Conservation (phyloP, 495 filamentous ascomycete species). For the Hyaloscypha bicolor region DNA sequence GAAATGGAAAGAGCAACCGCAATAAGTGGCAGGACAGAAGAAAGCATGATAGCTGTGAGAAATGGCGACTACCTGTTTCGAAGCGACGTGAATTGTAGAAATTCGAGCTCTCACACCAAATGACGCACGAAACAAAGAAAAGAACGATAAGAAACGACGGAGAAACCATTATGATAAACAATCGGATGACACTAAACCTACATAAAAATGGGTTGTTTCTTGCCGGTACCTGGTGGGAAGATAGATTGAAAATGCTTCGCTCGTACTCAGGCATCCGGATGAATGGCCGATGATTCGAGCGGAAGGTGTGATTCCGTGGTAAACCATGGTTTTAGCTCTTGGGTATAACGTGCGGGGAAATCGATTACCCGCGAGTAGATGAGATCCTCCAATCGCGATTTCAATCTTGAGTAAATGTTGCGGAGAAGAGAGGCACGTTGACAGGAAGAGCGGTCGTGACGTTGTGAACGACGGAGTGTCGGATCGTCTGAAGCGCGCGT, state of each 20-base stretch:
- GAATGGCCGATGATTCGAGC: neutral
- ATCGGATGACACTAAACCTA: neutral
- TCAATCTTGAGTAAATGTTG: neutral
- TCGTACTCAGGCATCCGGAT: conserved; percentile 12
- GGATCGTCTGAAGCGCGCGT: conserved; percentile 6
- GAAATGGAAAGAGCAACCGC: conserved; percentile 6
- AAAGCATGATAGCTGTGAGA: conserved; percentile 15
- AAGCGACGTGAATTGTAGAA: neutral
- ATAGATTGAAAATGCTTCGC: conserved; percentile 16
- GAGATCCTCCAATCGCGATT: neutral
- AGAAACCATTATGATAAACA: conserved; percentile 9
- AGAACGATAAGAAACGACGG: conserved; percentile 1
- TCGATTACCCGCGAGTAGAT: conserved; percentile 7
- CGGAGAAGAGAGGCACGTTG: neutral
- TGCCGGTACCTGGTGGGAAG: neutral
- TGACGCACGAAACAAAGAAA: neutral
- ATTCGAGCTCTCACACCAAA: neutral
- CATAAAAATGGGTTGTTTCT: neutral
- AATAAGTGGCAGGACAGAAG: conserved; percentile 6
- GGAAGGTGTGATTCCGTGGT: conserved; percentile 14
- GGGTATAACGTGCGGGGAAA: conserved; percentile 13
- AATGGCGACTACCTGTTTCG: neutral
- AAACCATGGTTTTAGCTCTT: conserved; percentile 4
- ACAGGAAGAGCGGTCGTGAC: neutral
- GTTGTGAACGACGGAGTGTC: neutral